These are phyloP conservation scores for Miscanthus sacchariflorus DNA, from an alignment of 202 grass and related monocot species.

Conservation along the genomic window DNA sequence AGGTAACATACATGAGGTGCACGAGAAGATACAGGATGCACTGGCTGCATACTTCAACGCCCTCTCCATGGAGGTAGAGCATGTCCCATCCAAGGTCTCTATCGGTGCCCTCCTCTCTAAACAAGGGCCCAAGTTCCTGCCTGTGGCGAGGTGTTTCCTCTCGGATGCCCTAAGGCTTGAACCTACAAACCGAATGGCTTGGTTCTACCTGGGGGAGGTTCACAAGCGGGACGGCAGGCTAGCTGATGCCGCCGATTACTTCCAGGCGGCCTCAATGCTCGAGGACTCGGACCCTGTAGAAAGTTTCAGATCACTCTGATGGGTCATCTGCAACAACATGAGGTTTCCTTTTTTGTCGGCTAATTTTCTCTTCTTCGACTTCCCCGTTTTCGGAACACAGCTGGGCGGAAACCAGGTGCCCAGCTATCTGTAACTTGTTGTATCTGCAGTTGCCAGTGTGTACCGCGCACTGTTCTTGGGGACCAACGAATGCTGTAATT, in stretches of 20 bases:
- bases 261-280: conserved; percentile 84
- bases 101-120: conserved; percentile 76
- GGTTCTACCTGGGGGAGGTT: conserved; percentile 90
- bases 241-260: conserved; percentile 87
- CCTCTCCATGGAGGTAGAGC: conserved; percentile 68
- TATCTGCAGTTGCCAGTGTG: conserved; percentile 14
- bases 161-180: conserved; percentile 85
- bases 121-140: conserved; percentile 77
- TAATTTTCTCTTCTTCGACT: conserved; percentile 5
- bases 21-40: conserved; percentile 53
- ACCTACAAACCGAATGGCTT: conserved; percentile 80
- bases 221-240: conserved; percentile 79
- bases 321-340: conserved; percentile 34
- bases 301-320: conserved; percentile 74
- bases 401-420: conserved; percentile 31
- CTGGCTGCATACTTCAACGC: conserved; percentile 72
- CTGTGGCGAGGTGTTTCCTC: conserved; percentile 79
- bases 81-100: conserved; percentile 86
- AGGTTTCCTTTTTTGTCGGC: conserved; percentile 31
- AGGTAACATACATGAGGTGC: conserved; percentile 72
- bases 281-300: conserved; percentile 91
- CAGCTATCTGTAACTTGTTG: conserved; percentile 45
- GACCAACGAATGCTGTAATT: conserved; percentile 46
- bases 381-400: conserved; percentile 38
- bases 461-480: background rate